Evolutionary conservation across 2,329 filamentous ascomycete species (phyloP), one percentile per base, ranked within the genome.

Genomic region (Graphilbum ipis-grandicollis): DNA sequence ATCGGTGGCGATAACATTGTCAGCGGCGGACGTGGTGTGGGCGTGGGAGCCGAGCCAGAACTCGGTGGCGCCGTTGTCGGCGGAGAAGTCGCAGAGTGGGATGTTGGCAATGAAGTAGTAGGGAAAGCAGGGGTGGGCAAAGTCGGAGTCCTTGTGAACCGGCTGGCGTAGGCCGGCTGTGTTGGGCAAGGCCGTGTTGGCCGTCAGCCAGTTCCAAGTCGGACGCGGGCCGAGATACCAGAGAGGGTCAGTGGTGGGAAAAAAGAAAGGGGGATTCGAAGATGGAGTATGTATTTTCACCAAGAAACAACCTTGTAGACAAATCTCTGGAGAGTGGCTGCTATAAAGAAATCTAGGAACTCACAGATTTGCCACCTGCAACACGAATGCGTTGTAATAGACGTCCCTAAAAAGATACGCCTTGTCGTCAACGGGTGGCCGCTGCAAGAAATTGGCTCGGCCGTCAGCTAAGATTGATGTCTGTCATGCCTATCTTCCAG

Each of bases 41-140:
- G 49, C 50, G 41, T 58, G 54, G n/a, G 54, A 53, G 3, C 56
- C 56, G 7, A 58, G 52, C 56, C 55, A 59, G 44, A 59, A 58
- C 43, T 58, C 56, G 3, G 56, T 59, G 2, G 53, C 46, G 19
- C 56, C 56, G 37, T 53, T 59, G 18, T 41, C 47, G 3, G 41
- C 35, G 31, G 43, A 49, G 46, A 58, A 57, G 39, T 52, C 43
- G 41, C 48, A 52, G n/a, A 58, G 49, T 4, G 56, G 53, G 9
- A 57, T 44, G 41, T 58, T 59, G 43, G 55, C 55, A 39, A 58
- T 56, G 29, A 56, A 49, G 45, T 49, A 56, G 47, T 56, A 58
- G 2, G 56, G 56, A 33, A 39, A 50, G 35, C 47, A 46, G 14
- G 55, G 56, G 43, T 58, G 55, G 34, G 41, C 47, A 43, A 54